A percentile compares a stretch with the other conserved stretches of the same genome.
Conservation (phyloP, 164 flowering plant genomes). For the Saururus chinensis region DNA sequence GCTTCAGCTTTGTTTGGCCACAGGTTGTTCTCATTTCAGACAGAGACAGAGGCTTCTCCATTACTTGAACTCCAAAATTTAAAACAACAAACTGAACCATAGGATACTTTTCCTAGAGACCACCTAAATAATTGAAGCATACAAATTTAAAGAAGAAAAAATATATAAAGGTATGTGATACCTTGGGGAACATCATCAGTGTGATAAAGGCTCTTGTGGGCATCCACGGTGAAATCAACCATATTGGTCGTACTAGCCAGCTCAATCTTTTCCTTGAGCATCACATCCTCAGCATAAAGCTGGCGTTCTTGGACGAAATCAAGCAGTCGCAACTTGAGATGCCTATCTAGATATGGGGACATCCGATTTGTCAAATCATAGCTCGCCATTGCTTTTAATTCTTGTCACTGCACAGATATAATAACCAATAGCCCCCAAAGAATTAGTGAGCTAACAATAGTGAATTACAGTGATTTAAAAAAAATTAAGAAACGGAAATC, state of each 20-base stretch:
- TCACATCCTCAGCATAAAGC: conserved; percentile 58
- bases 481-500: no score
- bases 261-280: conserved; percentile 77
- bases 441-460: no score
- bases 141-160: no score
- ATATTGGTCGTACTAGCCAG: conserved; percentile 86
- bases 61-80: no score
- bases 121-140: no score
- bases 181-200: conserved; percentile 92
- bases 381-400: conserved; percentile 33
- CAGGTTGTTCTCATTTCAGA: no score
- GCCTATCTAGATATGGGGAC: conserved; percentile 75
- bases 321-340: conserved; percentile 73
- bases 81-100: no score
- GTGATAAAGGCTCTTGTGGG: conserved; percentile 74
- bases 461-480: no score
- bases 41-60: no score
- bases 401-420: background rate
- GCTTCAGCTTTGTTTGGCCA: no score
- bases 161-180: background rate
- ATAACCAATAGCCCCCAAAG: no score
- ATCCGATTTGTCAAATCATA: conserved; percentile 69
- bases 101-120: no score
- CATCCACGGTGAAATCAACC: conserved; percentile 99
- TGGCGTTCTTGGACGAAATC: conserved; percentile 76